phyloP scores from a whole-genome alignment of 225 moss, liverwort and hornwort genomes.

The Polytrichum formosum region DNA sequence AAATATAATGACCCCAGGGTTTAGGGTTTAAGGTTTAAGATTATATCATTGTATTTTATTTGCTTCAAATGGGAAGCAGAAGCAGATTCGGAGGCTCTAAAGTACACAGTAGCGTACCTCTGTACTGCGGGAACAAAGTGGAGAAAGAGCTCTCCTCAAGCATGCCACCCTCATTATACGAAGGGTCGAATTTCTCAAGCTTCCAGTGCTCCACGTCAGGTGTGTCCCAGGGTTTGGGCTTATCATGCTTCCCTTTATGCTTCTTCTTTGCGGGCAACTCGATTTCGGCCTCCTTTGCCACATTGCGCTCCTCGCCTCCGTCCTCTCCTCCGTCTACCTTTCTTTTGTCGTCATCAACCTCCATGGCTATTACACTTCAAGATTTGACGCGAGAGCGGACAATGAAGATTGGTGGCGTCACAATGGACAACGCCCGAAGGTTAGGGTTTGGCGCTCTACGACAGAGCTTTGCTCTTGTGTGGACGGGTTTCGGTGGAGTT shows the following conservation, averaged over 20 bases:
- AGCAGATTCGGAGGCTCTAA: background rate
- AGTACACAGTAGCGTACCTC: conserved; percentile 44
- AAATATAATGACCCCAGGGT: no score
- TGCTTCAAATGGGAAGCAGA: background rate
- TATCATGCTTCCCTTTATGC: conserved; percentile 81
- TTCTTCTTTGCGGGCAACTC: conserved; percentile 50
- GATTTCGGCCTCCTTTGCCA: conserved; percentile 16
- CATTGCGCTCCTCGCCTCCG: conserved; percentile 1
- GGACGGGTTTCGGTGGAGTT: no score
- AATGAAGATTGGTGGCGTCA: no score
- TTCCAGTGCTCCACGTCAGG: conserved; percentile 91
- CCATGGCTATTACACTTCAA: background rate
- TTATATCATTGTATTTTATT: no score
- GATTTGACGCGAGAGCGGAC: no score
- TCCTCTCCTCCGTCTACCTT: conserved; percentile 29
- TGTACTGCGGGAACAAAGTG: conserved; percentile 83
- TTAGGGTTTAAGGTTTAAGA: no score
- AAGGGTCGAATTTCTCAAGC: conserved; percentile 74
- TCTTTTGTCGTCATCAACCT: conserved; percentile 4
- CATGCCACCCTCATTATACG: conserved; percentile 77
- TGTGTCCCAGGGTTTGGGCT: conserved; percentile 92
- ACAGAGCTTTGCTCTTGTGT: no score
- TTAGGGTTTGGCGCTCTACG: no score
- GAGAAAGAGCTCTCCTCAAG: conserved; percentile 96
- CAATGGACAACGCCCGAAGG: no score